These are phyloP conservation scores for Xylaria sp. DNA, from an alignment of 2,329 filamentous ascomycete genomes.

Conservation along the genomic window DNA sequence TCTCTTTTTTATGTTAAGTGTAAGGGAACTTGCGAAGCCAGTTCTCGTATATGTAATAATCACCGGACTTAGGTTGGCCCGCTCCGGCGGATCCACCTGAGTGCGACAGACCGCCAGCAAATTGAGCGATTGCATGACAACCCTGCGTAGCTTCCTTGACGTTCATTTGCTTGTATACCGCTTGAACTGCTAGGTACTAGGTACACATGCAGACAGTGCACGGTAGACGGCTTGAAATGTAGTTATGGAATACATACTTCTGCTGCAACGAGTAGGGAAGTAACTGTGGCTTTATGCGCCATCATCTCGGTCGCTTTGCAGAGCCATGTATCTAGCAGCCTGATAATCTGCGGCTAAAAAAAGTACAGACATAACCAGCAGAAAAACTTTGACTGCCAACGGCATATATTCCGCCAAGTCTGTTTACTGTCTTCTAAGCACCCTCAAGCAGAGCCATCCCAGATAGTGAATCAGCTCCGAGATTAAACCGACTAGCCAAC, in stretches of 20 bases:
- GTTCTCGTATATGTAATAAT: too few relatives aligned
- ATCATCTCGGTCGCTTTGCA: not conserved
- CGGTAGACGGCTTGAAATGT: not conserved
- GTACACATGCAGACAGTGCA: not conserved
- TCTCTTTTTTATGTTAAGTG: too few relatives aligned
- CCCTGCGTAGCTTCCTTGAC: not conserved
- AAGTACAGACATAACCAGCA: not conserved
- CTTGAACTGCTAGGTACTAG: not conserved
- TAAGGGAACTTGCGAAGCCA: too few relatives aligned
- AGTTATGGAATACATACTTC: not conserved
- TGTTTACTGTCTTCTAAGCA: not conserved
- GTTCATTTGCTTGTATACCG: not conserved
- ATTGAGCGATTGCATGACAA: not conserved
- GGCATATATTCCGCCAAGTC: not conserved
- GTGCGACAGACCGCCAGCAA: too few relatives aligned
- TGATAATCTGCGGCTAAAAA: not conserved
- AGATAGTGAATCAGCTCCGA: not conserved
- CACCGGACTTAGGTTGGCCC: too few relatives aligned
- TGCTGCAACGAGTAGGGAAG: not conserved
- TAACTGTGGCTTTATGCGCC: not conserved
- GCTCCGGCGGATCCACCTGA: too few relatives aligned
- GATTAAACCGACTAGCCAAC: not conserved
- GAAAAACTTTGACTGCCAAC: not conserved
- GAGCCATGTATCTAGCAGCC: not conserved
- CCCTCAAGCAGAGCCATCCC: conserved; percentile 1